Conservation (phyloP, 768 basidiomycete species). For the Trametes cinnabarina region DNA sequence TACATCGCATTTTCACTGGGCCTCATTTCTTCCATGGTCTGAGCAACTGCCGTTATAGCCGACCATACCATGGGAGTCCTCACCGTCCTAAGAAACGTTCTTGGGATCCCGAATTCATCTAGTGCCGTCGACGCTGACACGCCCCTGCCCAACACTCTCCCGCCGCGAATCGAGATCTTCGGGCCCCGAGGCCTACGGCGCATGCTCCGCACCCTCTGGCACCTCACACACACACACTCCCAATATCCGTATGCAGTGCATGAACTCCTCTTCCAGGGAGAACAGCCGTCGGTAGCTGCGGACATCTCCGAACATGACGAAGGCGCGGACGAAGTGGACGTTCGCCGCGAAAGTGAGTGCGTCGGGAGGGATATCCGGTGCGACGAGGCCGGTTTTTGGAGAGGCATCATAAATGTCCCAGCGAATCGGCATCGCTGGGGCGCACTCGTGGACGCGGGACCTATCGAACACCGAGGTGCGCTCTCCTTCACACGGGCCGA, state of each 20-base stretch:
- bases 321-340: conserved; percentile 24
- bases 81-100: conserved; percentile 58
- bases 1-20: conserved; percentile 26
- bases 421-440: conserved; percentile 27
- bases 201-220: conserved; percentile 70
- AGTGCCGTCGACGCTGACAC: conserved; percentile 16
- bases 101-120: conserved; percentile 45
- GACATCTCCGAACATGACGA: conserved; percentile 24
- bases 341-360: conserved; percentile 63
- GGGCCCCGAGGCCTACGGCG: conserved; percentile 76
- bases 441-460: conserved; percentile 68
- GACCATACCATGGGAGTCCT: conserved; percentile 78
- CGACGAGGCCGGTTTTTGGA: conserved; percentile 64
- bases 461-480: conserved; percentile 73
- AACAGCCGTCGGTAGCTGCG: conserved; percentile 33
- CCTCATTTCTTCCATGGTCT: neutral
- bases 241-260: conserved; percentile 71
- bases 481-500: neutral
- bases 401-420: conserved; percentile 41
- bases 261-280: conserved; percentile 1
- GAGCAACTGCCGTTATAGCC: conserved; percentile 33
- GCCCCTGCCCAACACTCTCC: conserved; percentile 2
- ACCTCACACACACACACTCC: conserved; percentile 61
- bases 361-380: conserved; percentile 59
- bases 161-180: conserved; percentile 64